phyloP scores from a whole-genome alignment of 2,329 filamentous ascomycete genomes.

The Madurella mycetomatis region DNA sequence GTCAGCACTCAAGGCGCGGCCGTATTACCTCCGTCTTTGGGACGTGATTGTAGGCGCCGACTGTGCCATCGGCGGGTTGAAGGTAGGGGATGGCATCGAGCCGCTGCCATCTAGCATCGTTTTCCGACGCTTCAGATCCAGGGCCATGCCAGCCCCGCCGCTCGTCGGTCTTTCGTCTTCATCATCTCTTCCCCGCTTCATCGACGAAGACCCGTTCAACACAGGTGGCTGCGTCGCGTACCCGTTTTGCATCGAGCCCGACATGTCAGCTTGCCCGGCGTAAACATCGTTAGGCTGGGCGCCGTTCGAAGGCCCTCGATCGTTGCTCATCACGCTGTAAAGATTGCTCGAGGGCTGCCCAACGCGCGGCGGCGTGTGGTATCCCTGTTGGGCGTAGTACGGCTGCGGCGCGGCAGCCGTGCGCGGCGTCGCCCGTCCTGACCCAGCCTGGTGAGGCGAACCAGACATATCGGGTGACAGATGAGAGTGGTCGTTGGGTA shows the following conservation, averaged over 20 bases:
- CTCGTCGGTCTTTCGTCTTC: conserved; percentile 39
- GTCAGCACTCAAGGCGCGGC: background rate
- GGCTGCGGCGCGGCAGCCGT: conserved; percentile 67
- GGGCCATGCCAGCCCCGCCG: conserved; percentile 22
- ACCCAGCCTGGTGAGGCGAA: conserved; percentile 76
- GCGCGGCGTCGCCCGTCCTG: conserved; percentile 80
- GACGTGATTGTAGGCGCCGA: conserved; percentile 28
- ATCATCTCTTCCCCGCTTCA: conserved; percentile 42
- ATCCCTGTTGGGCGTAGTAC: conserved; percentile 69
- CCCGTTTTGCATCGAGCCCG: conserved; percentile 51
- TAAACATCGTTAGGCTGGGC: conserved; percentile 65
- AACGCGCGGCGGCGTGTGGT: conserved; percentile 73
- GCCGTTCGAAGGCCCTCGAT: conserved; percentile 64
- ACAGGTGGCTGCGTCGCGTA: conserved; percentile 60
- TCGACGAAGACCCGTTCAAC: conserved; percentile 57
- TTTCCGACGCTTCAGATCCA: conserved; percentile 35
- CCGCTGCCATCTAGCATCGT: conserved; percentile 28
- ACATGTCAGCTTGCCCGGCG: conserved; percentile 58
- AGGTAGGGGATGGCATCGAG: conserved; percentile 31
- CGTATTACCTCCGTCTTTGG: conserved; percentile 26
- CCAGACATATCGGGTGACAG: conserved; percentile 78
- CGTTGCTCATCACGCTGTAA: conserved; percentile 85
- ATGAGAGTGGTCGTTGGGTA: conserved; percentile 70
- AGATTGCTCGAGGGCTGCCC: conserved; percentile 70
- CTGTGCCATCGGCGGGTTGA: conserved; percentile 25